phyloP scores from a whole-genome alignment of 179 eudicot genomes.

The Carnegiea gigantea region DNA sequence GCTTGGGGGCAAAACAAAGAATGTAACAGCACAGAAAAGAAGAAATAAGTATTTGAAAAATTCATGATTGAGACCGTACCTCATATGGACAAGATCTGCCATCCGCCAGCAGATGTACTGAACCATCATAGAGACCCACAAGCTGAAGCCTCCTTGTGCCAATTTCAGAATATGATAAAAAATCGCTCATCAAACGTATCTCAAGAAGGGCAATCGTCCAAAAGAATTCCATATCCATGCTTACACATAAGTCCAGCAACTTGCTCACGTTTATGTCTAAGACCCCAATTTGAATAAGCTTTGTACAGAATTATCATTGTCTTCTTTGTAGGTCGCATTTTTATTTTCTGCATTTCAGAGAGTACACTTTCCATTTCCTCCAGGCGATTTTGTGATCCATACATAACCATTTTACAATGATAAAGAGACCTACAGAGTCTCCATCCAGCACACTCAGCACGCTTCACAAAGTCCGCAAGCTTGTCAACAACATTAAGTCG shows the following conservation, averaged over 20 bases:
- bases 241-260: conserved; percentile 72
- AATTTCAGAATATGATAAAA: conserved; percentile 9
- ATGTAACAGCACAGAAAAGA: not conserved
- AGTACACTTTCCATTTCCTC: conserved; percentile 80
- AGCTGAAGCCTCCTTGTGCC: conserved; percentile 26
- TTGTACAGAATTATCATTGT: conserved; percentile 51
- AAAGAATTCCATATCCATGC: conserved; percentile 50
- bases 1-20: not conserved
- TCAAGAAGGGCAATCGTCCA: conserved; percentile 27
- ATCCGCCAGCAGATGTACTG: conserved; percentile 11
- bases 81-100: not conserved
- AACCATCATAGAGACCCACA: not conserved
- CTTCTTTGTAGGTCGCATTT: conserved; percentile 40
- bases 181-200: not conserved
- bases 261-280: conserved; percentile 47
- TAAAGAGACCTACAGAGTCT: conserved; percentile 64
- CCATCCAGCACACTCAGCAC: conserved; percentile 76
- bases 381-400: conserved; percentile 56
- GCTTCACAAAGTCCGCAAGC: conserved; percentile 62
- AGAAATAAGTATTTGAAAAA: not conserved
- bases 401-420: conserved; percentile 82
- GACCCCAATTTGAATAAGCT: conserved; percentile 53
- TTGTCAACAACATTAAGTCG: conserved; percentile 55
- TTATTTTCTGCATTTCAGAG: conserved; percentile 55
- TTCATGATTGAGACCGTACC: conserved; percentile 12